Conservation (phyloP, 176 grass and related monocot species). For the Avena insularis region DNA sequence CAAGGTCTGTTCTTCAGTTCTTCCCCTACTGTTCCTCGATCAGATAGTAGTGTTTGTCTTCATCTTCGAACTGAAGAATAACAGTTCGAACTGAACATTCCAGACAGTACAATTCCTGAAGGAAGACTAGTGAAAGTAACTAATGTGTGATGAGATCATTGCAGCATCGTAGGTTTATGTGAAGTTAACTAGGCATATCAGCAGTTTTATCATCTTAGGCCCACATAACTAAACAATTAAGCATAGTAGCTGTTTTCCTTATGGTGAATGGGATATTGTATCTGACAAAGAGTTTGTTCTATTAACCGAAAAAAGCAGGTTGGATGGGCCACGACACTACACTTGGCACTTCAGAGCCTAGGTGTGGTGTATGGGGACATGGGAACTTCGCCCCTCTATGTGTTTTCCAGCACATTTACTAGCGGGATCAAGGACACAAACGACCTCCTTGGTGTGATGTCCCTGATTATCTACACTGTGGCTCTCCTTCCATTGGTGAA, state of each 20-base stretch:
- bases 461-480: constrained; percentile 69
- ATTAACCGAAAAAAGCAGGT: constrained; percentile 46
- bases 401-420: constrained; percentile 72
- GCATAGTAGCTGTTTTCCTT: background rate
- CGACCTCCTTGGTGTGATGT: constrained; percentile 68
- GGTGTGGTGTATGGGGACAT: constrained; percentile 81
- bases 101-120: background rate
- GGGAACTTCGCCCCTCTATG: constrained; percentile 72
- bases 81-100: background rate
- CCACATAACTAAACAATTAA: background rate
- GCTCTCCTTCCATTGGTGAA: constrained; percentile 66
- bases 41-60: background rate
- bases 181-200: background rate
- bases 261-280: constrained; percentile 4
- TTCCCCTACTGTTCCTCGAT: constrained; percentile 12
- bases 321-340: constrained; percentile 58
- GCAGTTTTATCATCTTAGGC: constrained; percentile 12
- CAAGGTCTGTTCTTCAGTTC: constrained; percentile 51
- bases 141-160: background rate
- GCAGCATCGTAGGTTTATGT: background rate
- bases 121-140: background rate
- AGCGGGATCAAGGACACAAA: constrained; percentile 54
- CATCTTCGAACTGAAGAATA: too few relatives aligned
- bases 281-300: constrained; percentile 29
- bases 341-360: constrained; percentile 73